Conservation (phyloP, 768 basidiomycete genomes). For the Phylloporus sp. region DNA sequence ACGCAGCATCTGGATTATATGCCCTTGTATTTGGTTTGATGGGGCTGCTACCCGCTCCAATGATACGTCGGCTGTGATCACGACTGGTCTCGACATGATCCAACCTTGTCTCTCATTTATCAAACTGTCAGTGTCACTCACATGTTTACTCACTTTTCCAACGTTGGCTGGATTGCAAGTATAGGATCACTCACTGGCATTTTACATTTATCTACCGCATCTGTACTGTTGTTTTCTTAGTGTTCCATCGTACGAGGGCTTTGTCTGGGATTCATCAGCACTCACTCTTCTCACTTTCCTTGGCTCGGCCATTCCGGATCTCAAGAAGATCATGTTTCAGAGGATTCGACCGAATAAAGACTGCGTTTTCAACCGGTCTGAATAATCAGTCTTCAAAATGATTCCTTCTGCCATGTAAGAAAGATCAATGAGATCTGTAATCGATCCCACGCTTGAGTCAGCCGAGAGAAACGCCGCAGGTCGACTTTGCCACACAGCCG, state of each 20-base stretch:
- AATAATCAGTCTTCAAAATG: no score
- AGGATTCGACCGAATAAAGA: no score
- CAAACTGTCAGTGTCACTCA: neutral
- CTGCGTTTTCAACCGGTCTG: no score
- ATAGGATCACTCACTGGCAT: conserved; percentile 4
- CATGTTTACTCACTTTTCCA: neutral
- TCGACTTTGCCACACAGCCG: no score
- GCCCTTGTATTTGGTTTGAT: conserved; percentile 70
- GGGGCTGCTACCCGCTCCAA: conserved; percentile 67
- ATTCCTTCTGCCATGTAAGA: no score
- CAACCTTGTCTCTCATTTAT: neutral
- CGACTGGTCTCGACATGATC: conserved; percentile 18
- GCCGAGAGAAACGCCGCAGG: no score
- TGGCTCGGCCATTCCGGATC: no score
- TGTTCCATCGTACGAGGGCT: conserved; percentile 5
- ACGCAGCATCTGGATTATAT: conserved; percentile 64
- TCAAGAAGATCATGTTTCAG: no score
- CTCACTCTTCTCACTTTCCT: no score
- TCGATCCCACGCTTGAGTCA: no score
- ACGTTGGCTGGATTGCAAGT: conserved; percentile 9
- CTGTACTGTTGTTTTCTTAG: conserved; percentile 7
- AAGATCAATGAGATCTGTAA: no score
- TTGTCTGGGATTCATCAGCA: no score
- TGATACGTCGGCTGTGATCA: conserved; percentile 42
- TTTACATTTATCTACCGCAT: conserved; percentile 14